Evolutionary conservation across 176 grass and related monocot genomes (phyloP), one percentile per base, ranked within the genome.

Genomic region (Oropetium thomaeum): DNA sequence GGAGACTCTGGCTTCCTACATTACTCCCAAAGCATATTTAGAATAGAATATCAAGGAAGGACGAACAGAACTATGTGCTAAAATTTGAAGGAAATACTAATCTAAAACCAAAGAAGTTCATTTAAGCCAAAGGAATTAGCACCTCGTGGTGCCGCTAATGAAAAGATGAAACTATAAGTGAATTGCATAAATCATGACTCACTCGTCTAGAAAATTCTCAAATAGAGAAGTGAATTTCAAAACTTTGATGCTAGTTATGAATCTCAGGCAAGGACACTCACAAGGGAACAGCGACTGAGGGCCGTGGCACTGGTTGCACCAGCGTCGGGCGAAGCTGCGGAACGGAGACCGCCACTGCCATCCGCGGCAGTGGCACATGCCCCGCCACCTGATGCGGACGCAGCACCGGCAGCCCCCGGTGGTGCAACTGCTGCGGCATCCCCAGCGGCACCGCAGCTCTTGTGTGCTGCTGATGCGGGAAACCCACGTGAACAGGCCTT

Each of bases 1-100:
- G 89, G 96, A 14, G 91, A 95, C 76, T 95, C 84, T 63, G 81
- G 89, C 69, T 88, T 99, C 79, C 96, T 99, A 79, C 47, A 86
- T 38, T 69, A 80, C 45, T 34, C 34, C 10, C 51, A 86, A 85
- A 81, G 51, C 65, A 77, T 40, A 47, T 72, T 70, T 59, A 79
- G 81, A 17, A 31, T 31, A 60, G 25, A 66, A 70, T 19, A 81
- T 62, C 33, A 33, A n/a, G n/a, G n/a, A n/a, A n/a, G n/a, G n/a
- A n/a, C n/a, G n/a, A n/a, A n/a, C n/a, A n/a, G 60, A 60, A 73
- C 16, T n/a, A 71, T 25, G 62, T 14, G 31, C 16, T 37, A 13
- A 26, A 77, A 26, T 29, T 43, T 57, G 59, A 20, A 57, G 37
- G 30, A 67, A 48, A 58, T 42, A 7, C 17, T 22, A 22, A 14